Base-by-base conservation (phyloP, 805 yeast genomes). In the Suhomyces pyralidae region DNA sequence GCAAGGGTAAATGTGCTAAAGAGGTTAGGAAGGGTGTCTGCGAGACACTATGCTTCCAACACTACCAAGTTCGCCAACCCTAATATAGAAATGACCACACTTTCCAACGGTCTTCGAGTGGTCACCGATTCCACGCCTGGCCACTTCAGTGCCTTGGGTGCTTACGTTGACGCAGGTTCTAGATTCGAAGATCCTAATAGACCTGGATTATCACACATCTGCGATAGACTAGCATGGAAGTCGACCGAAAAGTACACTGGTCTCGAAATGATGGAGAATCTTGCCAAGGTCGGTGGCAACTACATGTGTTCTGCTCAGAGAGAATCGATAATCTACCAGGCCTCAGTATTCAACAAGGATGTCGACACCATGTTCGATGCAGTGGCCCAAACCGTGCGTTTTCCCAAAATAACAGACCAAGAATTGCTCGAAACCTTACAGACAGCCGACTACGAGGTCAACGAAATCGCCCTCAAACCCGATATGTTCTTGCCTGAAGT, bases 291-390 rank as follows among this genome's bases (percentile, higher is more conserved):
- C 53, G 99, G 99, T 47, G 99, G 98, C 12, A 93, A 91, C 67
- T 91, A 88, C 70, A 92, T 90, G 83, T 88, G 96, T 64, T 86
- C 96, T 0, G 87, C 97, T 0, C 88, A 96, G 7, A 80, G 99
- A 63, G 99, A 94, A 68, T 81, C 96, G 3, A 79, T 93, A 75
- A 82, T 93, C 73, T 94, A 94, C 69, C 98, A 94, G 70, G 96
- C 97, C 1, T 86, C 96, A 2, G 96, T 91, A 0, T 93, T 94
- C 79, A 92, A 92, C 66, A 78, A 79, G 45, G 97, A 92, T 63
- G 84, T 87, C 8, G 93, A 83, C 40, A 75, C 78, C 58, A 90
- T 94, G 96, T 82, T 88, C 57, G 80, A 80, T 45, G 75, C 90
- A 45, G 74, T 94, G 60, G 73, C 89, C 24, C 92, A 91, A 58